These are phyloP conservation scores for Talaromyces sp. DNA, from an alignment of 2,329 filamentous ascomycete genomes.

Conservation along the genomic window DNA sequence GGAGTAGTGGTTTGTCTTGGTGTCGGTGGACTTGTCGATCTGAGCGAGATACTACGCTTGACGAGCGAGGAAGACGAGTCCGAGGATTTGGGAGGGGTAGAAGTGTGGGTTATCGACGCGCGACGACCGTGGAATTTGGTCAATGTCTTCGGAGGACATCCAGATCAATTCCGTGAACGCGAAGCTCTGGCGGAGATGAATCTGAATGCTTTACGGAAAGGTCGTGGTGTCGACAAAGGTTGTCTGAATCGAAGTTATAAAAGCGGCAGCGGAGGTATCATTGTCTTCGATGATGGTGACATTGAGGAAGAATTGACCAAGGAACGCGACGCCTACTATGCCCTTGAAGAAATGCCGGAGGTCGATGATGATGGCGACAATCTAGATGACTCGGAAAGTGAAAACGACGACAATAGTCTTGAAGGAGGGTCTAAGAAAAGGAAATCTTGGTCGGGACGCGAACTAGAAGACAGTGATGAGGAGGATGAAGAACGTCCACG, in stretches of 20 bases:
- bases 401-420: conserved; percentile 43
- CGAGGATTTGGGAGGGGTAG: conserved; percentile 71
- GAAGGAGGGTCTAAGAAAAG: conserved; percentile 58
- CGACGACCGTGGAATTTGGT: conserved; percentile 90
- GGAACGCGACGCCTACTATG: conserved; percentile 79
- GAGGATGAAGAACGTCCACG: conserved; percentile 72
- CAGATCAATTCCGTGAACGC: conserved; percentile 36
- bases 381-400: conserved; percentile 56
- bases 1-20: conserved; percentile 90
- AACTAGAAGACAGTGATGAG: conserved; percentile 64
- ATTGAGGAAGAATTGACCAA: conserved; percentile 74
- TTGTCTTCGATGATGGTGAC: conserved; percentile 95
- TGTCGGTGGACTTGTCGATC: conserved; percentile 85
- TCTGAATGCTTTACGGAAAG: conserved; percentile 46
- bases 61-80: conserved; percentile 60
- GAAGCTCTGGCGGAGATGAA: conserved; percentile 49
- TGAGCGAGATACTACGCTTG: conserved; percentile 75
- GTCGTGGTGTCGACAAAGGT: conserved; percentile 68
- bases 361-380: conserved; percentile 70
- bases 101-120: conserved; percentile 92
- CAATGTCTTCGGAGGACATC: conserved; percentile 81
- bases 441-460: conserved; percentile 71
- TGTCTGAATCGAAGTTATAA: conserved; percentile 69
- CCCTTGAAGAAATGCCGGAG: conserved; percentile 87
- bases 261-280: conserved; percentile 77